A percentile compares a stretch with the other conserved stretches of the same genome.
phyloP scores from a whole-genome alignment of 305 asterid genomes.

The Solanum hybrid region DNA sequence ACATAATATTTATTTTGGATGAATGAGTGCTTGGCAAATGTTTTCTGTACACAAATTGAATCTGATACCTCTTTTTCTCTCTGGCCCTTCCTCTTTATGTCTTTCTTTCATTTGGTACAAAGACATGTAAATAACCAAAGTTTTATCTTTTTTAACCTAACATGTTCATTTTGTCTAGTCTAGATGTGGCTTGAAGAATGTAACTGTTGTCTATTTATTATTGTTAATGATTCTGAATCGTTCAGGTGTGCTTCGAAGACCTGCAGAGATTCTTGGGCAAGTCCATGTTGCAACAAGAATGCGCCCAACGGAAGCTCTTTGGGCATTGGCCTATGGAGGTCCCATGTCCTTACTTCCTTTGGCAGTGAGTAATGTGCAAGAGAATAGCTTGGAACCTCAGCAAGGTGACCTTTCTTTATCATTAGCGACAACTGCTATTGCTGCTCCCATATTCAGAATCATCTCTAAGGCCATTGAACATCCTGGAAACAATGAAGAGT shows the following conservation, averaged over 20 bases:
- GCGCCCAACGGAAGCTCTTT: conserved; percentile 88
- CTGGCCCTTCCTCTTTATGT: neutral
- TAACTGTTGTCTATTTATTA: conserved; percentile 18
- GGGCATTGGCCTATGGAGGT: conserved; percentile 98
- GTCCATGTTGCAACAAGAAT: conserved; percentile 90
- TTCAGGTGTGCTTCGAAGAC: conserved; percentile 82
- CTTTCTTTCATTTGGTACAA: neutral
- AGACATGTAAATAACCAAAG: neutral
- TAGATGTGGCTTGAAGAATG: conserved; percentile 12
- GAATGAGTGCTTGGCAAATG: neutral
- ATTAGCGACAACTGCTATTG: conserved; percentile 63
- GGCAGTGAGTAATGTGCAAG: conserved; percentile 70
- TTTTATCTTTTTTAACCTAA: neutral
- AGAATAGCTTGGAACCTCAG: conserved; percentile 76
- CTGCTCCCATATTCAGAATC: conserved; percentile 89
- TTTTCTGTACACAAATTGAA: neutral
- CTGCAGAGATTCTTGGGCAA: conserved; percentile 99
- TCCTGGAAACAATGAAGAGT: conserved; percentile 91
- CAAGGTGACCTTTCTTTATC: conserved; percentile 65
- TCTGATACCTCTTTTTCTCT: neutral
- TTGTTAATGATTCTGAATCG: conserved; percentile 17
- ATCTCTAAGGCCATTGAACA: conserved; percentile 78
- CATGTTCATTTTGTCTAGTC: conserved; percentile 2
- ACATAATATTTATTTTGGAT: neutral
- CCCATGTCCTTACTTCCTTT: conserved; percentile 93